A percentile compares a stretch with the other conserved stretches of the same genome.
These are phyloP conservation scores for Warburgia ugandensis DNA, from an alignment of 164 flowering plant species.

Conservation along the genomic window DNA sequence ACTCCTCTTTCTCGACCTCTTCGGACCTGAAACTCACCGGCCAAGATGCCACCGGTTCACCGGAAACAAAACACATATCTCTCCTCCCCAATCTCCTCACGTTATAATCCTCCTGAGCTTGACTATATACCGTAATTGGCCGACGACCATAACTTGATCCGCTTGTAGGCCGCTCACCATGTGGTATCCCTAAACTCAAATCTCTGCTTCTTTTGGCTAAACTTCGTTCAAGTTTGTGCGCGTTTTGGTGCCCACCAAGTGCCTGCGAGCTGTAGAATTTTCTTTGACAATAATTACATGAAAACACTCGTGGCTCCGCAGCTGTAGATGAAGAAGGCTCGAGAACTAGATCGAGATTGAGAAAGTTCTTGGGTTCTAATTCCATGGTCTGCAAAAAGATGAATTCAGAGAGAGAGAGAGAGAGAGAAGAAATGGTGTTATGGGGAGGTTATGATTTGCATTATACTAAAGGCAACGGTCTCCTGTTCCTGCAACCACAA, in stretches of 20 bases:
- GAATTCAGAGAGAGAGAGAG: not conserved
- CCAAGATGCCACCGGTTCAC: too few relatives aligned
- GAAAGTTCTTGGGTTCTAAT: too few relatives aligned
- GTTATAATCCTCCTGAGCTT: too few relatives aligned
- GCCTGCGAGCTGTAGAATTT: slow-evolving; percentile 87
- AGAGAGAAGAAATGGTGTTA: not conserved
- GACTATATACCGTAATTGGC: too few relatives aligned
- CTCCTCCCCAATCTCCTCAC: too few relatives aligned
- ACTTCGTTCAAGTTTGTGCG: slow-evolving; percentile 76
- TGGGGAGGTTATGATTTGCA: slow-evolving; percentile 7
- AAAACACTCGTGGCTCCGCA: slow-evolving; percentile 40
- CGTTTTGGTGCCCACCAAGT: slow-evolving; percentile 89
- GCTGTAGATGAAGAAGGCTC: slow-evolving; percentile 36
- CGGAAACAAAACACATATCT: too few relatives aligned
- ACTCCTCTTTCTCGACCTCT: too few relatives aligned
- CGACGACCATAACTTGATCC: too few relatives aligned
- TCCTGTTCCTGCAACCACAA: slow-evolving; percentile 24
- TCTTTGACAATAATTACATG: slow-evolving; percentile 72
- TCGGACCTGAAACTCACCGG: too few relatives aligned
- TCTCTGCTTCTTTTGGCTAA: slow-evolving; percentile 66
- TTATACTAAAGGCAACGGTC: slow-evolving; percentile 18
- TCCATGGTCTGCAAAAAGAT: too few relatives aligned
- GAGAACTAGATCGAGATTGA: slow-evolving; percentile 36
- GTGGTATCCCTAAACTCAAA: slow-evolving; percentile 23
- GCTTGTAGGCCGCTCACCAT: too few relatives aligned